These are phyloP conservation scores for Waltiozyma sp. DNA, from an alignment of 1,139 yeast genomes.

Conservation along the genomic window DNA sequence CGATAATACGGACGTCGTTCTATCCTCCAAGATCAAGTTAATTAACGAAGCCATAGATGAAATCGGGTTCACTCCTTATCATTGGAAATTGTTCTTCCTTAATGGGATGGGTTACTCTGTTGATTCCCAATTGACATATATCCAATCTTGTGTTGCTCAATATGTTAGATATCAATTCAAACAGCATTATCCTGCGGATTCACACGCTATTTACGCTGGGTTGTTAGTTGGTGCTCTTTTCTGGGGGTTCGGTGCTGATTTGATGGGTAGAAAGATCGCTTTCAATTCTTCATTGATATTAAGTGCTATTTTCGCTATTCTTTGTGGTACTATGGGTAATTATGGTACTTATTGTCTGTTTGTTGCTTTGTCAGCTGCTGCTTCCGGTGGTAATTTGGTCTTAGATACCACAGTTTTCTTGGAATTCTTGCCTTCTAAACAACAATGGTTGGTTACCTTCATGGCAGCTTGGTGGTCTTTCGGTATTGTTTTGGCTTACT, in stretches of 20 bases:
- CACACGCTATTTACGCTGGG: constrained; percentile 28
- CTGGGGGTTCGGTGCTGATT: constrained; percentile 44
- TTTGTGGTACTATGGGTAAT: constrained; percentile 34
- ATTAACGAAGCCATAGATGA: constrained; percentile 38
- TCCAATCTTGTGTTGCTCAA: constrained; percentile 33
- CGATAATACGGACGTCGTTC: constrained; percentile 19
- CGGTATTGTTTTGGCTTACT: constrained; percentile 38
- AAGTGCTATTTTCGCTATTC: constrained; percentile 35
- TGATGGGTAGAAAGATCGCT: constrained; percentile 40
- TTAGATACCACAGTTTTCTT: constrained; percentile 39
- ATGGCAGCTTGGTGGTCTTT: constrained; percentile 45
- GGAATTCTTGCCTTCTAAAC: constrained; percentile 36
- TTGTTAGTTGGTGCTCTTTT: constrained; percentile 36
- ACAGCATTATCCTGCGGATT: constrained; percentile 21
- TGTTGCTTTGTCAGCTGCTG: constrained; percentile 28
- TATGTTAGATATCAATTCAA: constrained; percentile 32
- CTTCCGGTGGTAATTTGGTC: constrained; percentile 45
- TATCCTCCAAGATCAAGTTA: constrained; percentile 28
- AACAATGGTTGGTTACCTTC: constrained; percentile 37
- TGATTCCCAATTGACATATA: constrained; percentile 43
- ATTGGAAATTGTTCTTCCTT: constrained; percentile 31
- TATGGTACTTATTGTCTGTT: constrained; percentile 31
- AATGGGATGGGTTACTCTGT: constrained; percentile 59
- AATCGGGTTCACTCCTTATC: constrained; percentile 41
- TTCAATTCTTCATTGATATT: constrained; percentile 37